Base-by-base conservation (phyloP, 2,329 filamentous ascomycete species). In the Diplodia mutila region DNA sequence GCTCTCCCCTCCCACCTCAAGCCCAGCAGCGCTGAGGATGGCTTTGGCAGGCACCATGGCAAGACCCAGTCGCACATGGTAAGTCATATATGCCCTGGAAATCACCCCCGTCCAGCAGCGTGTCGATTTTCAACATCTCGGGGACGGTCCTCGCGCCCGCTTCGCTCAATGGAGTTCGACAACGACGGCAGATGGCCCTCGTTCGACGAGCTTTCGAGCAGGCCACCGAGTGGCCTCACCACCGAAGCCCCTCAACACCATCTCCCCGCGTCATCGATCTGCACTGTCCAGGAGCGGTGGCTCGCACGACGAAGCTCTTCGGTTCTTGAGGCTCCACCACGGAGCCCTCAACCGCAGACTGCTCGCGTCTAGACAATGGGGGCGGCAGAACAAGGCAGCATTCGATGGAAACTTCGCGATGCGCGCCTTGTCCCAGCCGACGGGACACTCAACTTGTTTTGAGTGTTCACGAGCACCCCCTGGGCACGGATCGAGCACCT, bases 11-110 rank as follows among this genome's bases (percentile, higher is more conserved):
- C 91, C 52, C 94, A 96, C 85, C 86, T 97, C 75, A 94, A 93
- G 86, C 86, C 89, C 70, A 77, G 76, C 69, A 78, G 78, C 71
- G 82, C 78, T 71, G 78, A 75, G 59, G 73, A 71, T 67, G 82
- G 79, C 73, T 84, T 88, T 72, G 82, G 85, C 74, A 84, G 85
- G 73, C 91, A 92, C 78, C 91, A 94, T 80, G 91, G 91, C 83
- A 94, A 94, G 87, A 91, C 90, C 73, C 90, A 91, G 80, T 93
- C 90, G 69, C 91, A 94, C 82, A 91, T 94, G 88, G 91, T 91
- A 82, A 88, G 91, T 89, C 68, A 57, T 69, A 57, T 69, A 54
- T 69, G 46, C 63, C 67, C 61, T 48, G 52, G 67, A 6, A 34
- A 39, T 12, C 48, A 21, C 37, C 51, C 32, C 39, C 48, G 18